Evolutionary conservation across 345 rosid species (phyloP).

Genomic region (Bretschneidera sinensis): DNA sequence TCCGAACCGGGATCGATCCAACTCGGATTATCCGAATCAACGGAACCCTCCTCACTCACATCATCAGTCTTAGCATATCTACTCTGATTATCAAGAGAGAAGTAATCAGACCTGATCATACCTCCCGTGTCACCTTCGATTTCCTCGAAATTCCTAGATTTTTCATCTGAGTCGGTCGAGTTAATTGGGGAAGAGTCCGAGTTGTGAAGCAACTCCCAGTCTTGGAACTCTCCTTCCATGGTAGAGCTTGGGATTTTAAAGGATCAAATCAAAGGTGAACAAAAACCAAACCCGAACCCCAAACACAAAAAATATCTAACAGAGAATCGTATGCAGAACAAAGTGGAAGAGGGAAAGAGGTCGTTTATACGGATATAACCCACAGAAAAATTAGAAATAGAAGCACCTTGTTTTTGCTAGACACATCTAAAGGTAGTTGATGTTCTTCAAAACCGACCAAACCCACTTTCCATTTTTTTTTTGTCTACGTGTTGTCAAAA

Average conservation of each 20-base stretch:
- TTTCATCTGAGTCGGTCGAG: constrained; percentile 22
- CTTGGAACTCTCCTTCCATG: constrained; percentile 51
- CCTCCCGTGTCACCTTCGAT: constrained; percentile 52
- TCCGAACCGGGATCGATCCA: constrained; percentile 82
- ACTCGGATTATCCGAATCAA: constrained; percentile 79
- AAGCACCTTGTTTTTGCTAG: too few species aligned
- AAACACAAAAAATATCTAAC: too few species aligned
- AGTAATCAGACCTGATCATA: constrained; percentile 72
- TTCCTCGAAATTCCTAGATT: constrained; percentile 34
- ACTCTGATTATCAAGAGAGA: constrained; percentile 53
- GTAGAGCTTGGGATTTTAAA: constrained; percentile 11
- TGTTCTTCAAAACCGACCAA: too few species aligned
- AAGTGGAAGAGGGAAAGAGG: not conserved
- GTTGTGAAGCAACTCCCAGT: constrained; percentile 71
- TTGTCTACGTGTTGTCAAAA: too few species aligned
- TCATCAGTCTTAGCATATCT: constrained; percentile 31
- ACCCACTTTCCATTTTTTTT: too few species aligned
- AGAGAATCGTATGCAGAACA: not conserved
- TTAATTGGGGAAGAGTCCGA: constrained; percentile 33
- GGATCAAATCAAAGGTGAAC: not conserved
- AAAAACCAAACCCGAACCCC: not conserved
- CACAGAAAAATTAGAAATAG: too few species aligned
- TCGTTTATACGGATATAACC: not conserved
- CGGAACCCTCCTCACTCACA: constrained; percentile 45
- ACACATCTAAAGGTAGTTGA: too few species aligned